Conservation (phyloP, 768 basidiomycete species). For the Lentinus brumalis region DNA sequence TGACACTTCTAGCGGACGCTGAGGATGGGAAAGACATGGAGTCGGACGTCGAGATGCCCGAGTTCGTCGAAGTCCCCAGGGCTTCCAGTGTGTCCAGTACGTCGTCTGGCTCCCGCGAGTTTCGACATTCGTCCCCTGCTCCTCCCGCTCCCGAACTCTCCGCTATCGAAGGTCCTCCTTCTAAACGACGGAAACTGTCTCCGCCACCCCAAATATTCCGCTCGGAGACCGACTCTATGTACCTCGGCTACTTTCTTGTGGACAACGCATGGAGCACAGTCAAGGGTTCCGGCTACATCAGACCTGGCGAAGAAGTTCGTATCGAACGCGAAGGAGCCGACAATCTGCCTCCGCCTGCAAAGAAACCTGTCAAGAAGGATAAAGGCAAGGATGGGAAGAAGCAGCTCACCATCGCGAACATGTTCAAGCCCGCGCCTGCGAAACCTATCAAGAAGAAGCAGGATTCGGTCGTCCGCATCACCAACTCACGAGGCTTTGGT, state of each 20-base stretch:
- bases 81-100: slow-evolving; percentile 44
- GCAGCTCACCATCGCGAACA: slow-evolving; percentile 64
- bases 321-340: slow-evolving; percentile 57
- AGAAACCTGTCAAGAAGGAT: slow-evolving; percentile 31
- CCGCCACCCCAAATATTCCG: slow-evolving; percentile 4
- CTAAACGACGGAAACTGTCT: slow-evolving; percentile 52
- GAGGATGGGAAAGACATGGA: slow-evolving; percentile 9
- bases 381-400: slow-evolving; percentile 47
- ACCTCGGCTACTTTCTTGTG: slow-evolving; percentile 69
- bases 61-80: slow-evolving; percentile 30
- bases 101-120: slow-evolving; percentile 31
- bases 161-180: slow-evolving; percentile 31
- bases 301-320: slow-evolving; percentile 57
- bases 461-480: slow-evolving; percentile 67
- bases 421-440: slow-evolving; percentile 60
- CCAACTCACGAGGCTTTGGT: slow-evolving; percentile 70
- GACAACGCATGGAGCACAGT: slow-evolving; percentile 80
- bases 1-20: background rate
- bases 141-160: slow-evolving; percentile 17
- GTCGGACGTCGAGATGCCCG: slow-evolving; percentile 24
- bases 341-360: slow-evolving; percentile 23
- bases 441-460: slow-evolving; percentile 57
- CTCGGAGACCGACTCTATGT: slow-evolving; percentile 38
- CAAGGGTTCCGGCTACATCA: slow-evolving; percentile 71
- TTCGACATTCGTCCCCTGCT: slow-evolving; percentile 28